phyloP scores from a whole-genome alignment of 1,284 basidiomycete genomes.

The Cerrena zonata region DNA sequence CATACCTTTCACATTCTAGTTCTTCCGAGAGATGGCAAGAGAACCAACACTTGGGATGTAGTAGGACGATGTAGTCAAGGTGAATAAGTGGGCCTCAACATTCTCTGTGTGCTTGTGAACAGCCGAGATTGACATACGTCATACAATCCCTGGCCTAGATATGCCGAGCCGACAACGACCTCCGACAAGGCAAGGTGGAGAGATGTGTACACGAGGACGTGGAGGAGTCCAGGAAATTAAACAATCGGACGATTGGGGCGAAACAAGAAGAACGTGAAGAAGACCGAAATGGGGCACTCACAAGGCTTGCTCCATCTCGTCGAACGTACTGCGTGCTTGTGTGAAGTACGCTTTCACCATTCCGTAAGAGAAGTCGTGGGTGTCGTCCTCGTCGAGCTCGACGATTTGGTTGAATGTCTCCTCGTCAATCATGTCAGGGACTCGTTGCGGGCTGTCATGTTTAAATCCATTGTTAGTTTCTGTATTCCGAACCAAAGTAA shows the following conservation, averaged over 20 bases:
- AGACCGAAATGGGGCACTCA: slow-evolving; percentile 39
- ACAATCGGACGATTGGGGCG: too few species aligned
- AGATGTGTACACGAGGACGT: too few species aligned
- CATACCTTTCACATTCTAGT: too few species aligned
- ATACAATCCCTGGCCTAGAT: too few species aligned
- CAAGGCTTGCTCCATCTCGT: slow-evolving; percentile 74
- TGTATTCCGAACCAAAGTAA: background rate
- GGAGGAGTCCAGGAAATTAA: background rate
- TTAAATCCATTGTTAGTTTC: background rate
- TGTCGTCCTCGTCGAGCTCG: slow-evolving; percentile 83
- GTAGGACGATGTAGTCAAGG: too few species aligned
- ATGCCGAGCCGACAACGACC: too few species aligned
- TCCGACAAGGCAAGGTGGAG: too few species aligned
- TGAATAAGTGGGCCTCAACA: too few species aligned
- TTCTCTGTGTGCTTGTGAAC: too few species aligned
- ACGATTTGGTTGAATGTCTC: slow-evolving; percentile 80
- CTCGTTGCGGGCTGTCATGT: background rate
- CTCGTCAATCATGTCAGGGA: slow-evolving; percentile 55
- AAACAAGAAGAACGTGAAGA: background rate
- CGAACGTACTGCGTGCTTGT: slow-evolving; percentile 72
- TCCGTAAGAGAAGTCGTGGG: slow-evolving; percentile 69
- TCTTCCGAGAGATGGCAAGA: too few species aligned
- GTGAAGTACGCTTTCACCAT: slow-evolving; percentile 81
- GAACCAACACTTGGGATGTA: too few species aligned
- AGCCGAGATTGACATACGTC: too few species aligned